Conservation (phyloP, 2,329 filamentous ascomycete genomes). For the Paramyrothecium roridum region DNA sequence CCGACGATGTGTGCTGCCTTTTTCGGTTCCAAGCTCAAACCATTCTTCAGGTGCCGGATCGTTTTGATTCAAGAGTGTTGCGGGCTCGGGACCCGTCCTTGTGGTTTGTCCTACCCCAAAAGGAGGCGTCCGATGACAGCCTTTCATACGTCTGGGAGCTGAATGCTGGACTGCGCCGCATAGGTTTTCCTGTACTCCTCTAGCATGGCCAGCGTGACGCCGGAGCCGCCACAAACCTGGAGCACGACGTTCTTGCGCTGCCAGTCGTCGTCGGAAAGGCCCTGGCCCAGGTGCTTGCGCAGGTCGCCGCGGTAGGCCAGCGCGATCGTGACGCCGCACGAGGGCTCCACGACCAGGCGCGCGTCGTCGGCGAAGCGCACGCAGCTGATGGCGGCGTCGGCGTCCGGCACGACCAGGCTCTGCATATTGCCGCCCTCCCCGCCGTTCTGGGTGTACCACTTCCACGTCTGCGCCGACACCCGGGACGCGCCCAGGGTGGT, state of each 20-base stretch:
- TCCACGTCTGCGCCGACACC: slow-evolving; percentile 67
- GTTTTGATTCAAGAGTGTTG: not conserved
- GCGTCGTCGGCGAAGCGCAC: slow-evolving; percentile 80
- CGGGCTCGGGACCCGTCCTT: not conserved
- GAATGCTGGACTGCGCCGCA: slow-evolving; percentile 25
- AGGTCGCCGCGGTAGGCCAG: slow-evolving; percentile 63
- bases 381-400: slow-evolving; percentile 75
- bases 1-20: not conserved
- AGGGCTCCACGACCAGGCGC: slow-evolving; percentile 74
- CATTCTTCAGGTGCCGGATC: not conserved
- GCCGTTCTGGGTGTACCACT: slow-evolving; percentile 39
- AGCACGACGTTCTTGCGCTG: slow-evolving; percentile 72
- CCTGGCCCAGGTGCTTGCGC: slow-evolving; percentile 55
- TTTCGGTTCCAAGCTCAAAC: not conserved
- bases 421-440: slow-evolving; percentile 39
- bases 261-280: slow-evolving; percentile 53
- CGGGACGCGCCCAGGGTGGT: slow-evolving; percentile 69
- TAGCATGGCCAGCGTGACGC: slow-evolving; percentile 61
- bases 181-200: slow-evolving; percentile 53
- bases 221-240: slow-evolving; percentile 78
- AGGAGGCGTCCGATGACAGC: no score
- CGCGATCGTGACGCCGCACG: slow-evolving; percentile 80
- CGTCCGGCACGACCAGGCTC: slow-evolving; percentile 38
- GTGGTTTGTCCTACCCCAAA: no score
- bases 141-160: slow-evolving; percentile 4